phyloP scores from a whole-genome alignment of 805 yeast species.

The Barnettozyma californica region DNA sequence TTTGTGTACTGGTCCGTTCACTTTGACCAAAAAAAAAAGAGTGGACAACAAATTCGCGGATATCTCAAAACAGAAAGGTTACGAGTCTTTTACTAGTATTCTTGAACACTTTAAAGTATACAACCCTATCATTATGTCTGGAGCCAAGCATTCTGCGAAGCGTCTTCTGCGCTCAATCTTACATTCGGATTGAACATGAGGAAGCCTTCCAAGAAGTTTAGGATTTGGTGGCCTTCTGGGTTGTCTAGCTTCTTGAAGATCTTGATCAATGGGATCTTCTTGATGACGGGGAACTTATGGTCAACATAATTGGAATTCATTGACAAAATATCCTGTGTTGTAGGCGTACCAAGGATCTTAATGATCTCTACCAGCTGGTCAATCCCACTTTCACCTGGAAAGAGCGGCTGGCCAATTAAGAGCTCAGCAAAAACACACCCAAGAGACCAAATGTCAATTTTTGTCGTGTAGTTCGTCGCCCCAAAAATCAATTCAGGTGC shows the following conservation, averaged over 20 bases:
- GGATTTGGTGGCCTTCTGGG: constrained; percentile 38
- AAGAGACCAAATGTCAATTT: constrained; percentile 95
- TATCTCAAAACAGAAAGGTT: background rate
- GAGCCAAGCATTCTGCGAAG: constrained; percentile 49
- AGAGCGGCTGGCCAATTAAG: constrained; percentile 90
- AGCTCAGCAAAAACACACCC: constrained; percentile 98
- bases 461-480: constrained; percentile 92
- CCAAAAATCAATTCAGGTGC: constrained; percentile 98
- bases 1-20: background rate
- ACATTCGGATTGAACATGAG: constrained; percentile 65
- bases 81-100: background rate
- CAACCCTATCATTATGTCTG: constrained; percentile 39
- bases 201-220: constrained; percentile 49
- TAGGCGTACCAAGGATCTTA: constrained; percentile 92
- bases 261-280: constrained; percentile 66
- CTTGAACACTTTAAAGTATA: background rate
- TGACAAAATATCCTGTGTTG: constrained; percentile 82
- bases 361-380: constrained; percentile 96
- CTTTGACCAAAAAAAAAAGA: background rate
- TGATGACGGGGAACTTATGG: constrained; percentile 87
- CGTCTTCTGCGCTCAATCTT: constrained; percentile 54
- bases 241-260: constrained; percentile 51
- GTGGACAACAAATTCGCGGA: background rate
- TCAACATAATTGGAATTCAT: constrained; percentile 98
- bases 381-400: constrained; percentile 97